Evolutionary conservation across 768 basidiomycete genomes (phyloP), one percentile per base, ranked within the genome.

Genomic region (Collybia nuda): DNA sequence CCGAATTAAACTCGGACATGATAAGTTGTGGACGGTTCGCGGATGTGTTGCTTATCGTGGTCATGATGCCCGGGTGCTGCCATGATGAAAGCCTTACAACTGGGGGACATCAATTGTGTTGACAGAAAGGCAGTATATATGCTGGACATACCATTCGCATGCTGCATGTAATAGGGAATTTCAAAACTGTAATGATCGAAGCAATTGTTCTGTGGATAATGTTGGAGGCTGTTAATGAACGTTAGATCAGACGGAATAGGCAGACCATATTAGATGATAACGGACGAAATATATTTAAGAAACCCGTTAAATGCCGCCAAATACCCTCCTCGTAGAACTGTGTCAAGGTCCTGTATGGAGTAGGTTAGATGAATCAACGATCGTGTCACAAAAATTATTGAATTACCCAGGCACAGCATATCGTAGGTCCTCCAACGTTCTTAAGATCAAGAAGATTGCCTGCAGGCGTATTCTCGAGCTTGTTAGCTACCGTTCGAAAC

Each of bases 1-100:
- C 76, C 4, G 72, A 73, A 61, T 80, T 82, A 56, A 80, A 81
- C 59, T 82, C 80, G 32, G 74, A 75, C 74, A 79, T 78, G 50
- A 80, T 66, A 26, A 80, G 58, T 48, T 69, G 61, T 51, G 68
- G 72, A 42, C 57, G 60, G 46, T 48, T 59, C 5, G 53, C 53
- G n/a, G 66, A 60, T n/a, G 64, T 62, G 8, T 65, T 64, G 37
- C 64, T 58, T 37, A 70, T 41, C 19, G 70, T 52, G 39, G 64
- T 58, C 22, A 63, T 55, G 19, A 81, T 68, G 17, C 73, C 80
- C n/a, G 67, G 59, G 38, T 62, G 51, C 51, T 81, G 74, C 79
- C 79, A 82, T n/a, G 67, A 36, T 0, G 75, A 71, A 36, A 77
- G 67, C 1, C 44, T 50, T 11, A 76, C 72, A 17, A 71, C 76